Percentiles rank a stretch among this genome's conserved stretches.
Conservation (phyloP, 2,329 filamentous ascomycete species). For the Chrysoporthe puriensis region DNA sequence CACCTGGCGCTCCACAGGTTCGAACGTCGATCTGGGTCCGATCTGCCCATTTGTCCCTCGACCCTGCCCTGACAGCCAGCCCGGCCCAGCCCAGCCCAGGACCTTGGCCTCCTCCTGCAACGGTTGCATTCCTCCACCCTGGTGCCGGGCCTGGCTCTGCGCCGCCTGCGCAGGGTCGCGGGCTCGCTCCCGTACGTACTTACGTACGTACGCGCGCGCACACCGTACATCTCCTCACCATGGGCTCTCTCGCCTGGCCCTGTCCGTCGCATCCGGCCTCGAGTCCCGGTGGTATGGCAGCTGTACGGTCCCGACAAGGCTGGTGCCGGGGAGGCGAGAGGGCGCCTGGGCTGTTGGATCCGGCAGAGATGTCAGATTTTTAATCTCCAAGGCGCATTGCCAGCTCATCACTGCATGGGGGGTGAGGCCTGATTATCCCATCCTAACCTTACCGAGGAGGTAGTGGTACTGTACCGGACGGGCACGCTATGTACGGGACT, state of each 20-base stretch:
- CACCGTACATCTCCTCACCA: neutral
- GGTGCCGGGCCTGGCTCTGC: neutral
- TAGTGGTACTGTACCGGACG: conserved; percentile 5
- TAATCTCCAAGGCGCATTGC: conserved; percentile 66
- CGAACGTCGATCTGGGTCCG: conserved; percentile 19
- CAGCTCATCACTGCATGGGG: conserved; percentile 79
- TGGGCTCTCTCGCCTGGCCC: no score
- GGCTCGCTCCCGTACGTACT: no score
- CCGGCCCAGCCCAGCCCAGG: conserved; percentile 8
- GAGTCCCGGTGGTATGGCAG: neutral
- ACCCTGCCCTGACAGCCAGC: conserved; percentile 10
- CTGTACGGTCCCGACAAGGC: neutral
- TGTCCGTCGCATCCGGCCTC: conserved; percentile 11
- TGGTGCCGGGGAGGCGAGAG: neutral
- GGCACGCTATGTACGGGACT: conserved; percentile 2
- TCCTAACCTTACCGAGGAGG: conserved; percentile 33
- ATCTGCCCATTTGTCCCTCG: conserved; percentile 10
- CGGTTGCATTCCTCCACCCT: conserved; percentile 4
- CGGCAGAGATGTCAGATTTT: conserved; percentile 31
- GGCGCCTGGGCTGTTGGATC: conserved; percentile 19
- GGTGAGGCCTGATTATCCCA: conserved; percentile 46
- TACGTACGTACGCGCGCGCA: no score
- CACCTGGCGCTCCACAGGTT: conserved; percentile 21
- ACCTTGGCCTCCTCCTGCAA: neutral
- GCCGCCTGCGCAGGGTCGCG: no score